Percentiles rank a stretch among this genome's conserved stretches.
Evolutionary conservation across 164 flowering plant genomes (phyloP).

Genomic region (Berberis vulgaris): DNA sequence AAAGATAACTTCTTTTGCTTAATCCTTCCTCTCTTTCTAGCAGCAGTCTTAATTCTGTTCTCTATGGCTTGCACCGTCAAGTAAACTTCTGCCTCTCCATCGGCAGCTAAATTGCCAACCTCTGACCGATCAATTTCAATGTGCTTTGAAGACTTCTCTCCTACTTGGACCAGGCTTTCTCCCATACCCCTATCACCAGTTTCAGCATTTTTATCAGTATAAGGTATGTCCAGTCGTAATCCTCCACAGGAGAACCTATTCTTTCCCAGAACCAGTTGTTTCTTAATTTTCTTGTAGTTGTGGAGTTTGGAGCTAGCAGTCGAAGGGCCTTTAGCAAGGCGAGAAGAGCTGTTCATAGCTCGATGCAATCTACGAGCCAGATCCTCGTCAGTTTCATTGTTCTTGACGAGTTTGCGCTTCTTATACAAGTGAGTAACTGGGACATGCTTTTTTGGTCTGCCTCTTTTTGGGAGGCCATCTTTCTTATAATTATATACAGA

Average conservation of each 20-base stretch:
- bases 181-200: slow-evolving; percentile 21
- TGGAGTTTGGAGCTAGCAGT: slow-evolving; percentile 33
- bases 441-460: slow-evolving; percentile 71
- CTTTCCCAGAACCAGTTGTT: slow-evolving; percentile 21
- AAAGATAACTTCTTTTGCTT: slow-evolving; percentile 63
- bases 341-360: slow-evolving; percentile 73
- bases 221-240: slow-evolving; percentile 16
- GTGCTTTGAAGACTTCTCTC: slow-evolving; percentile 21
- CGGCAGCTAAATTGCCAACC: slow-evolving; percentile 5
- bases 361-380: slow-evolving; percentile 66
- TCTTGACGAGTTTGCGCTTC: slow-evolving; percentile 29
- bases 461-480: slow-evolving; percentile 35
- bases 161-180: slow-evolving; percentile 15
- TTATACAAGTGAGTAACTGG: slow-evolving; percentile 61
- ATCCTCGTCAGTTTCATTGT: slow-evolving; percentile 58
- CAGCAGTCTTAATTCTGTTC: slow-evolving; percentile 15
- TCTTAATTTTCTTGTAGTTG: slow-evolving; percentile 43
- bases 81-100: slow-evolving; percentile 28
- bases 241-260: slow-evolving; percentile 21
- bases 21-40: slow-evolving; percentile 59
- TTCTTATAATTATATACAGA: slow-evolving; percentile 28
- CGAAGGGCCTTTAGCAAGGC: slow-evolving; percentile 44
- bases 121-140: slow-evolving; percentile 20
- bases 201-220: slow-evolving; percentile 27
- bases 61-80: slow-evolving; percentile 28